Conservation (phyloP, 176 grass and related monocot genomes). For the Hordeum vulgare region DNA sequence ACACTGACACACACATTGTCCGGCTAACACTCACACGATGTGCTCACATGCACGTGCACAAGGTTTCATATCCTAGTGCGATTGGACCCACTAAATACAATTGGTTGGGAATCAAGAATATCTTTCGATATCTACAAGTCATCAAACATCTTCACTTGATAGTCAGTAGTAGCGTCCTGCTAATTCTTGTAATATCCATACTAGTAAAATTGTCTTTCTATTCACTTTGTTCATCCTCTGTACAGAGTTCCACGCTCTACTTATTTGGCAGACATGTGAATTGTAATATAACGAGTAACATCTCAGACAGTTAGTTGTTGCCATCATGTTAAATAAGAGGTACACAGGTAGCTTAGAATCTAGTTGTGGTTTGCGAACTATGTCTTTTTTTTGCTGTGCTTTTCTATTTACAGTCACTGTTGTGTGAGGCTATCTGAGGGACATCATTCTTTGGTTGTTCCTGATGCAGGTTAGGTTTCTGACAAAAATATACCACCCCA, state of each 20-base stretch:
- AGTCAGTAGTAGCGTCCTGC: background rate
- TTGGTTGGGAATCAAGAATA: too few species aligned
- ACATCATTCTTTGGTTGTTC: background rate
- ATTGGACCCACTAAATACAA: too few species aligned
- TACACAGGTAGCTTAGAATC: background rate
- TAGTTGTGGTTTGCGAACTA: background rate
- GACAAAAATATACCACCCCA: constrained; percentile 94
- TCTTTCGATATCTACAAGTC: too few species aligned
- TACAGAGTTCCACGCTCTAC: background rate
- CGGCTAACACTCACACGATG: too few species aligned
- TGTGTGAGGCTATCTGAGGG: background rate
- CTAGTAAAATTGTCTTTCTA: background rate
- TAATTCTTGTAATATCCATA: background rate
- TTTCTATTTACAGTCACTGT: background rate
- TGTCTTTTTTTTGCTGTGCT: background rate
- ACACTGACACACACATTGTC: too few species aligned
- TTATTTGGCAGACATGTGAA: background rate
- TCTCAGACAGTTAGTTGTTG: background rate
- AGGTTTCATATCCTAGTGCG: too few species aligned
- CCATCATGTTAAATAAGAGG: background rate
- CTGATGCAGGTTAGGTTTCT: constrained; percentile 82
- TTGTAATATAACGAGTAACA: background rate
- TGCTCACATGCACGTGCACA: too few species aligned
- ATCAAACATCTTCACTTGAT: too few species aligned
- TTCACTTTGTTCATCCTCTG: background rate